Base-by-base conservation (phyloP, 139 green algal genomes). In the Dunaliella sp. region DNA sequence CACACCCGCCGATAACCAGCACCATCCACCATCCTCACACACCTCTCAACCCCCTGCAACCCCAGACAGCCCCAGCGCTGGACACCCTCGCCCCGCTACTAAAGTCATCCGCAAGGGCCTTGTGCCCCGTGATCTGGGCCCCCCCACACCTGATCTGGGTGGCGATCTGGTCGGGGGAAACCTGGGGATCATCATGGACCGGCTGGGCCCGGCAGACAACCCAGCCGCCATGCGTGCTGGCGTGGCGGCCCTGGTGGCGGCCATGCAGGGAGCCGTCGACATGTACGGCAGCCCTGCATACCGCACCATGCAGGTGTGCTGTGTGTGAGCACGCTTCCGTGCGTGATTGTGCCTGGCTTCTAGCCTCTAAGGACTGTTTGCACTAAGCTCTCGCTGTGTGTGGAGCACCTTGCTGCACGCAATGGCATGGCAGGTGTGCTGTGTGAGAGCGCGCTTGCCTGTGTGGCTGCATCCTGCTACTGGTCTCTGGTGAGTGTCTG, bases 251-350 rank as follows among this genome's bases (percentile, higher is more conserved):
- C 82, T 96, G 22, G 48, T 87, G 2, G 75, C 24, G 0, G 87
- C 83, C 0, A n/a, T 96, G 31, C 25, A 48, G 2, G 1, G 0
- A 0, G 93, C 90, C 1, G 58, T 83, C 1, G 76, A 30, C 1
- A 73, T 91, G 78, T 90, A 91, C 48, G 90, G 87, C 58, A 87
- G 21, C 2, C 1, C 76, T 0, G 86, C 2, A 31, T 92, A 90
- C 78, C 58, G 28, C 0, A 38, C 31, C 0, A 80, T 90, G 65
- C 91, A 91, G n/a, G 36, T 72, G 79, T 79, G 37, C 22, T 90
- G 89, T 65, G 48, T 16, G 48, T 65, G 48, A n/a, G n/a, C n/a
- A n/a, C n/a, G n/a, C n/a, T n/a, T n/a, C n/a, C n/a, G n/a, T n/a
- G n/a, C n/a, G n/a, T n/a, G n/a, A n/a, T n/a, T n/a, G n/a, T n/a